Evolutionary conservation across 768 basidiomycete genomes (phyloP).

Genomic region (Ramaria sp.): DNA sequence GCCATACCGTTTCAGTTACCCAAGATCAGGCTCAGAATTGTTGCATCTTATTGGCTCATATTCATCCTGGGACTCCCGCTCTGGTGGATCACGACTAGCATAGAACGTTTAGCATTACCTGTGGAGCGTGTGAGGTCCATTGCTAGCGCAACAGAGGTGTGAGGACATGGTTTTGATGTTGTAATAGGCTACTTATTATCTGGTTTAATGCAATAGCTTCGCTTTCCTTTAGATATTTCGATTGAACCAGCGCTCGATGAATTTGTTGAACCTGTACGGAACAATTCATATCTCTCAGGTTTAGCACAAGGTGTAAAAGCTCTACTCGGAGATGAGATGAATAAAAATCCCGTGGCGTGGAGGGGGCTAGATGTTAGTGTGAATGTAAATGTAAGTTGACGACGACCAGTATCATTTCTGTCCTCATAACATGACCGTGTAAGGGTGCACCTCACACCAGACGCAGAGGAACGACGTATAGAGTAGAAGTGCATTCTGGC

Average conservation of each 20-base stretch:
- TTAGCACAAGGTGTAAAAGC: background rate
- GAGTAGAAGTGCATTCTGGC: background rate
- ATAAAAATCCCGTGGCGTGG: constrained; percentile 21
- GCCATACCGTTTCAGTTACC: background rate
- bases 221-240: constrained; percentile 1
- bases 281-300: background rate
- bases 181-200: background rate
- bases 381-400: background rate
- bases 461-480: background rate
- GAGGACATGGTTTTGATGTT: background rate
- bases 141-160: constrained; percentile 15
- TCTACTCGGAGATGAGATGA: background rate
- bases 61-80: constrained; percentile 73
- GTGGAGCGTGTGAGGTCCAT: constrained; percentile 44
- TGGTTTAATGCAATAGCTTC: background rate
- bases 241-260: background rate
- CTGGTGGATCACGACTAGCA: constrained; percentile 93
- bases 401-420: background rate
- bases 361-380: constrained; percentile 23
- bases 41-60: constrained; percentile 69
- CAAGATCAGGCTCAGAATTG: constrained; percentile 27
- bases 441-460: background rate
- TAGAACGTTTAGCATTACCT: constrained; percentile 72
- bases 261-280: background rate
- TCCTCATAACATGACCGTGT: background rate